These are phyloP conservation scores for Cephaloascus fragrans DNA, from an alignment of 805 yeast species.

Conservation along the genomic window DNA sequence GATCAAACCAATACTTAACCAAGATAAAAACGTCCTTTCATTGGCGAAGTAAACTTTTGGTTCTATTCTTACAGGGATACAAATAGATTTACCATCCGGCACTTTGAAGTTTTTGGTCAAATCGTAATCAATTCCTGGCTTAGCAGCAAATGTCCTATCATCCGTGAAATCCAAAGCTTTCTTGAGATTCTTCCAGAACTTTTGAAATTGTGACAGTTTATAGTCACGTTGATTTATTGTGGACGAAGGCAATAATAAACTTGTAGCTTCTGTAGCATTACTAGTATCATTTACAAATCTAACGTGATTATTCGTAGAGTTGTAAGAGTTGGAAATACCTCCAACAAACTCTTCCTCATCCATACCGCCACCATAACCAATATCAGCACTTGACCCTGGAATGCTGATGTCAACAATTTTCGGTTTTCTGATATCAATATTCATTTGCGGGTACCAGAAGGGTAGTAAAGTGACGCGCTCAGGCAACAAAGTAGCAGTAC, in stretches of 20 bases:
- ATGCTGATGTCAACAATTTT: conserved; percentile 45
- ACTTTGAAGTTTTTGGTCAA: conserved; percentile 41
- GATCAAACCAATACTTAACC: conserved; percentile 87
- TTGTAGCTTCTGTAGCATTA: conserved; percentile 23
- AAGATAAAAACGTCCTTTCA: conserved; percentile 87
- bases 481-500: conserved; percentile 85
- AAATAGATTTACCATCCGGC: conserved; percentile 83
- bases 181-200: conserved; percentile 20
- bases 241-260: conserved; percentile 29
- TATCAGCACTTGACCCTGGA: conserved; percentile 14
- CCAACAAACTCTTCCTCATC: conserved; percentile 65
- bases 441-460: conserved; percentile 98
- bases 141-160: conserved; percentile 34
- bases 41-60: conserved; percentile 99
- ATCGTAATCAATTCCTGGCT: conserved; percentile 34
- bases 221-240: too few relatives aligned
- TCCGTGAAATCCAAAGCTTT: conserved; percentile 30
- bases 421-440: conserved; percentile 88
- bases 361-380: conserved; percentile 44
- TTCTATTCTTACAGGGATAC: conserved; percentile 93
- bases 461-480: conserved; percentile 81
- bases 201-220: too few relatives aligned
- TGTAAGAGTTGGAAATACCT: conserved; percentile 19
- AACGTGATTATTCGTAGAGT: conserved; percentile 35
- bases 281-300: conserved; percentile 36